Percentiles rank a stretch among this genome's conserved stretches.
These are phyloP conservation scores for Gamarada debralockiae DNA, from an alignment of 495 filamentous ascomycete species.

Conservation along the genomic window DNA sequence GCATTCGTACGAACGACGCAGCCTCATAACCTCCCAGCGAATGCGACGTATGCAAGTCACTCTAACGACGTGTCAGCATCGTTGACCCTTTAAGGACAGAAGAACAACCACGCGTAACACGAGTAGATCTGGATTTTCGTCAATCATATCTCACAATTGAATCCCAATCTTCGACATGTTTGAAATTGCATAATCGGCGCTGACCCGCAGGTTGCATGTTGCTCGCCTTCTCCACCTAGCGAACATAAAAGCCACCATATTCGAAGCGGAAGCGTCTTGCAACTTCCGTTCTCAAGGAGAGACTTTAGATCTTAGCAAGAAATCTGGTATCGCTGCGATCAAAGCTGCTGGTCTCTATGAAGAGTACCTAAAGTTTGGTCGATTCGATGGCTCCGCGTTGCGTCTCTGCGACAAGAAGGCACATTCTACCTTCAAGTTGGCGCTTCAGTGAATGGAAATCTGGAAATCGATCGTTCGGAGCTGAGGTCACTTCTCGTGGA, in stretches of 20 bases:
- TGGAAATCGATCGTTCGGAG: slow-evolving; percentile 41
- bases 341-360: slow-evolving; percentile 44
- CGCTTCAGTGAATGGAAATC: slow-evolving; percentile 29
- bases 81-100: too few species aligned
- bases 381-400: slow-evolving; percentile 46
- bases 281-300: slow-evolving; percentile 40
- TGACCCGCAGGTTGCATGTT: slow-evolving; percentile 50
- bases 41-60: too few species aligned
- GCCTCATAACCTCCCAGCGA: too few species aligned
- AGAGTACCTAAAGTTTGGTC: slow-evolving; percentile 41
- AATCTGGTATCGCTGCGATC: slow-evolving; percentile 47
- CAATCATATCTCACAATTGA: too few species aligned
- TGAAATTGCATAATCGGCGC: slow-evolving; percentile 52
- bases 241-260: slow-evolving; percentile 32
- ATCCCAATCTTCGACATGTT: too few species aligned
- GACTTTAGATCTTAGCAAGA: slow-evolving; percentile 49
- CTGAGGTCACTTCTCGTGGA: slow-evolving; percentile 35
- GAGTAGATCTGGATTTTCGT: too few species aligned
- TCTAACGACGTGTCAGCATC: too few species aligned
- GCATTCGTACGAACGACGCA: too few species aligned
- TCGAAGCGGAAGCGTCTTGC: slow-evolving; percentile 28
- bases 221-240: slow-evolving; percentile 45
- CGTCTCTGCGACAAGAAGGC: slow-evolving; percentile 33
- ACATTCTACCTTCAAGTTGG: slow-evolving; percentile 23
- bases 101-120: too few species aligned